Evolutionary conservation across 2,329 filamentous ascomycete genomes (phyloP).

Genomic region (Aspergillus sergii): DNA sequence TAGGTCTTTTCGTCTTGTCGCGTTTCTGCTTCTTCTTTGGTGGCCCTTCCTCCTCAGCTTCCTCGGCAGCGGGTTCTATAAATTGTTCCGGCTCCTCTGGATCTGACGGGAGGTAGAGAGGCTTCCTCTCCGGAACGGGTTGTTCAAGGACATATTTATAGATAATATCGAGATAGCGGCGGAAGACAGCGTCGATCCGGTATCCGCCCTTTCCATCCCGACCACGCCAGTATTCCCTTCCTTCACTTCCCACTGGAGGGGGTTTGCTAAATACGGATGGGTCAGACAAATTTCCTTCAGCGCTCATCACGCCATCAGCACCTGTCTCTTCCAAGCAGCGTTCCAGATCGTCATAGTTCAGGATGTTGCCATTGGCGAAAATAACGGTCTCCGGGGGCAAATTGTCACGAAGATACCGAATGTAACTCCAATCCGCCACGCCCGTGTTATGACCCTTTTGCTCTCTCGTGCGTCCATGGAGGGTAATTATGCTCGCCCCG

Average conservation of each 20-base stretch:
- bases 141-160: constrained; percentile 73
- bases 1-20: constrained; percentile 50
- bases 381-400: constrained; percentile 86
- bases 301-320: constrained; percentile 92
- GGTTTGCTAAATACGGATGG: constrained; percentile 78
- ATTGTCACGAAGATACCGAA: constrained; percentile 79
- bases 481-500: constrained; percentile 88
- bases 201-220: constrained; percentile 79
- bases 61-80: constrained; percentile 29
- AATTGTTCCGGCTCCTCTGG: constrained; percentile 26
- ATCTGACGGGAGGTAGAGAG: constrained; percentile 71
- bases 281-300: constrained; percentile 92
- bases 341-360: constrained; percentile 77
- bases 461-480: constrained; percentile 84
- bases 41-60: constrained; percentile 51
- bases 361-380: constrained; percentile 94
- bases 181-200: constrained; percentile 81
- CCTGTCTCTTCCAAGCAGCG: constrained; percentile 80
- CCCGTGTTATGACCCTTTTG: constrained; percentile 97
- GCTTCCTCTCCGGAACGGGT: constrained; percentile 65
- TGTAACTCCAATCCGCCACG: constrained; percentile 85
- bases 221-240: constrained; percentile 84
- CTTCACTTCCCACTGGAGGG: constrained; percentile 66
- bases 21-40: constrained; percentile 52
- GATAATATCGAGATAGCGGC: constrained; percentile 89